These are phyloP conservation scores for Schwanniomyces polymorphus DNA, from an alignment of 805 yeast species.

Conservation along the genomic window DNA sequence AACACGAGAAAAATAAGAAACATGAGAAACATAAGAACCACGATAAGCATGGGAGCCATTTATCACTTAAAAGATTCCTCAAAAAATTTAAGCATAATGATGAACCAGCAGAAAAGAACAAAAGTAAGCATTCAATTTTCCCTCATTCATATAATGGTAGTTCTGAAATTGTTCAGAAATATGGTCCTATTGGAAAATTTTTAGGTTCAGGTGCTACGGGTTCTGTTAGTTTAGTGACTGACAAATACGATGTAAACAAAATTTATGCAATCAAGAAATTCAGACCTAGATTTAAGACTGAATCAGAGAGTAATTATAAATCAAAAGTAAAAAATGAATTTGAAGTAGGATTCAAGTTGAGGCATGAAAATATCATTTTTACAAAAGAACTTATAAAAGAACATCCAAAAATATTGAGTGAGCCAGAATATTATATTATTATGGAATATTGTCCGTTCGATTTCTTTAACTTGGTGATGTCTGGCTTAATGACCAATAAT, in stretches of 20 bases:
- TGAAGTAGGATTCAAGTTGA: slow-evolving; percentile 71
- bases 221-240: slow-evolving; percentile 76
- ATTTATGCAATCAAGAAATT: slow-evolving; percentile 88
- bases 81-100: slow-evolving; percentile 40
- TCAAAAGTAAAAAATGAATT: slow-evolving; percentile 82
- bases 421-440: slow-evolving; percentile 57
- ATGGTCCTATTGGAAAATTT: slow-evolving; percentile 67
- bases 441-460: slow-evolving; percentile 95
- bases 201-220: slow-evolving; percentile 96
- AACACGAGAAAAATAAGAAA: neutral
- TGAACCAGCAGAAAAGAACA: neutral
- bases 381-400: slow-evolving; percentile 81
- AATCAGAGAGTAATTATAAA: slow-evolving; percentile 66
- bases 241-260: slow-evolving; percentile 48
- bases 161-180: slow-evolving; percentile 46
- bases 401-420: slow-evolving; percentile 14
- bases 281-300: slow-evolving; percentile 61
- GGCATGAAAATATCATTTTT: slow-evolving; percentile 75
- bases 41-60: slow-evolving; percentile 18
- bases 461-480: slow-evolving; percentile 91
- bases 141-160: slow-evolving; percentile 13
- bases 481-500: slow-evolving; percentile 67
- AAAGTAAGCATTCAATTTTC: slow-evolving; percentile 5
- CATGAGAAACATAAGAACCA: neutral
- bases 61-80: slow-evolving; percentile 50